phyloP scores from a whole-genome alignment of 202 grass and related monocot species.

The Schoenoplectus tabernaemontani region DNA sequence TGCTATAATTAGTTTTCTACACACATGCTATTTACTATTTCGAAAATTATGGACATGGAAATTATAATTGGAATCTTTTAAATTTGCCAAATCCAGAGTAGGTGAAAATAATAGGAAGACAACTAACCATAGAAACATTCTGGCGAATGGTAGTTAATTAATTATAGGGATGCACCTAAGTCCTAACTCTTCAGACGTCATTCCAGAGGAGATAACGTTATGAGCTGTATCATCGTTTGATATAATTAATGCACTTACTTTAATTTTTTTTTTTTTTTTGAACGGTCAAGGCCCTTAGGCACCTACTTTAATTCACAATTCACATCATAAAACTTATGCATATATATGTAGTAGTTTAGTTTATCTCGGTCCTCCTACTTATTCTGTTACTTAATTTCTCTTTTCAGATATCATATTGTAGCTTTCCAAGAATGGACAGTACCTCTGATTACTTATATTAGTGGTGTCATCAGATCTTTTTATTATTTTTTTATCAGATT shows the following conservation, averaged over 20 bases:
- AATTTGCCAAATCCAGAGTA: background rate
- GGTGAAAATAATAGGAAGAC: background rate
- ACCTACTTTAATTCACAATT: background rate
- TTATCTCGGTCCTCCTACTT: background rate
- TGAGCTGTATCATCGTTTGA: conserved; percentile 7
- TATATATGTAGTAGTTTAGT: background rate
- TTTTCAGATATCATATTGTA: background rate
- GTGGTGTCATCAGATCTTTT: too few relatives aligned
- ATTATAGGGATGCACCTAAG: background rate
- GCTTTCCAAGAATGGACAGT: background rate
- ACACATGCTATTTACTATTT: background rate
- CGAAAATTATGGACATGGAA: background rate
- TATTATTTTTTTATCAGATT: too few relatives aligned
- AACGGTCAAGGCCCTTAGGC: too few relatives aligned
- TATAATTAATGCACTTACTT: background rate
- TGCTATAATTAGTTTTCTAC: too few relatives aligned
- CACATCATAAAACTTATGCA: background rate
- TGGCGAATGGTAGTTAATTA: background rate
- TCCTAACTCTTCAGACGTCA: background rate
- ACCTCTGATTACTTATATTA: too few relatives aligned
- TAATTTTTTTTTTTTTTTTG: too few relatives aligned
- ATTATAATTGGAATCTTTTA: background rate
- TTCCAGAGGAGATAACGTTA: background rate
- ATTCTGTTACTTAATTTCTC: background rate
- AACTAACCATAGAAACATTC: background rate